Conservation (phyloP, 2,329 filamentous ascomycete genomes). For the Juglanconis oblonga region DNA sequence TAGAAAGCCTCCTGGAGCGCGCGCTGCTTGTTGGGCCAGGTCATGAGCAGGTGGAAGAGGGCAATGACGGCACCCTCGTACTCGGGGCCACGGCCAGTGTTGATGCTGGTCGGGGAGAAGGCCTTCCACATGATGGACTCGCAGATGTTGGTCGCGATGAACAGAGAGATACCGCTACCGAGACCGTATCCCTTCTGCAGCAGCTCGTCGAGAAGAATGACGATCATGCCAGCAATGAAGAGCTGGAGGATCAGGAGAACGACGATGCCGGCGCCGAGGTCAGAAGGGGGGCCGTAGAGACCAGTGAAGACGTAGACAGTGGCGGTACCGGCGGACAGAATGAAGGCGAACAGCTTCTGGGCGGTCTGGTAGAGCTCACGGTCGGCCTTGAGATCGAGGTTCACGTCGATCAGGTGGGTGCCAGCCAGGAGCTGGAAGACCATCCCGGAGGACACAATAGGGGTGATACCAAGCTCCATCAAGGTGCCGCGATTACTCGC, state of each 20-base stretch:
- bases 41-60: constrained; percentile 95
- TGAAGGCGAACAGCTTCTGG: constrained; percentile 97
- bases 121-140: constrained; percentile 99
- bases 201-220: constrained; percentile 98
- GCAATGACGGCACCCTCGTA: constrained; percentile 98
- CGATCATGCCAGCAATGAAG: constrained; percentile 94
- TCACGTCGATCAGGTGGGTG: constrained; percentile 99
- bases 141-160: constrained; percentile 99
- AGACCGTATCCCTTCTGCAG: constrained; percentile 99
- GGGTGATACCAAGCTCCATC: constrained; percentile 96
- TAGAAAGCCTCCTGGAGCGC: constrained; percentile 99
- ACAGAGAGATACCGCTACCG: constrained; percentile 96
- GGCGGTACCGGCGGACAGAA: constrained; percentile 94
- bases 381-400: constrained; percentile 99
- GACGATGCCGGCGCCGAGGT: constrained; percentile 96
- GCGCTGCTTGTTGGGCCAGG: constrained; percentile 99
- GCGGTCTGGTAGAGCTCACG: constrained; percentile 99
- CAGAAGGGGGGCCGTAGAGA: constrained; percentile 93
- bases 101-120: constrained; percentile 98
- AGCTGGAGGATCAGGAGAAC: constrained; percentile 98
- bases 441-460: constrained; percentile 99
- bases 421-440: constrained; percentile 99
- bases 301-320: constrained; percentile 98
- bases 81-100: constrained; percentile 97
- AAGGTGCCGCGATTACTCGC: constrained; percentile 95